These are phyloP conservation scores for Ballota nigra DNA, from an alignment of 257 asterid species.

Conservation along the genomic window DNA sequence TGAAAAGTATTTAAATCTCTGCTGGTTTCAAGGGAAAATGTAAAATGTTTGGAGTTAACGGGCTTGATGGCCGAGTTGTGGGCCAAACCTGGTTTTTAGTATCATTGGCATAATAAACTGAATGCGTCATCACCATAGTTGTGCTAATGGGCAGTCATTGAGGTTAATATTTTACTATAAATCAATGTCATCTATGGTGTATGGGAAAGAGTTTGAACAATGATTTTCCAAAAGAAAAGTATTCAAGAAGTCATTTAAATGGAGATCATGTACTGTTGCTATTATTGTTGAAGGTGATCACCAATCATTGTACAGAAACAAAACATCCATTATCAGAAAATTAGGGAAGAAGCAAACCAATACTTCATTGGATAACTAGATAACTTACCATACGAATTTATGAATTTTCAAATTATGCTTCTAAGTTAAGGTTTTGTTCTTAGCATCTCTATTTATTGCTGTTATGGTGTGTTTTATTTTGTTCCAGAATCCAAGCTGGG, in stretches of 20 bases:
- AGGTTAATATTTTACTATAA: not conserved
- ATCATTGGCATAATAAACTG: not conserved
- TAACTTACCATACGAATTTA: not conserved
- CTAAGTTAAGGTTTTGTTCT: not conserved
- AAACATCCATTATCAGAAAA: not conserved
- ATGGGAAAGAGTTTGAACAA: not conserved
- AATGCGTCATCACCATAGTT: not conserved
- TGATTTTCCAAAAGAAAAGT: not conserved
- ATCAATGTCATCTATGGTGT: not conserved
- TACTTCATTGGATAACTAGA: not conserved
- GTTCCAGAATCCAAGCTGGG: slow-evolving; percentile 57
- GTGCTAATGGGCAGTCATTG: not conserved
- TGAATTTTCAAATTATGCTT: not conserved
- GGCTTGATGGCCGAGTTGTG: not conserved
- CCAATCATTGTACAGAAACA: not conserved
- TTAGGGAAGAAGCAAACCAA: not conserved
- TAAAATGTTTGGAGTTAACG: not conserved
- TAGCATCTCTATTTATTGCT: slow-evolving; percentile 12
- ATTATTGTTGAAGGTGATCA: not conserved
- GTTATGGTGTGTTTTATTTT: slow-evolving; percentile 24
- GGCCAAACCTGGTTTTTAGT: not conserved
- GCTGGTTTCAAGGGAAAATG: not conserved
- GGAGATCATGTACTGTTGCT: not conserved
- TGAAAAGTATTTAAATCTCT: not conserved
- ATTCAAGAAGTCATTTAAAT: not conserved